Conservation (phyloP, 2,329 filamentous ascomycete species). For the Sporothrix schenckii region DNA sequence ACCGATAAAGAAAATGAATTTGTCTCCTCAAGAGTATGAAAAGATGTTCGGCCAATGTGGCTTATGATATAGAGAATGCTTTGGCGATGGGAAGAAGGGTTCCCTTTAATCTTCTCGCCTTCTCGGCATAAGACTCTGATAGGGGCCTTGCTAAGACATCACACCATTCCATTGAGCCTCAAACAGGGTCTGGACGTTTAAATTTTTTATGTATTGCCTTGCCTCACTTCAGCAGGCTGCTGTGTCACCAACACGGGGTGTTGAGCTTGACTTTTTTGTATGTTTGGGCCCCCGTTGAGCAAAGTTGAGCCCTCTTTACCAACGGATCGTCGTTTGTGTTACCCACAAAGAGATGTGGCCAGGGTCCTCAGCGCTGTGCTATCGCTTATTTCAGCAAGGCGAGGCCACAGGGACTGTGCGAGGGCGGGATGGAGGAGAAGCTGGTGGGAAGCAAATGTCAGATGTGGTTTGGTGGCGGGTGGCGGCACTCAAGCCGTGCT, state of each 20-base stretch:
- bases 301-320: neutral
- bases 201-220: neutral
- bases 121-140: neutral
- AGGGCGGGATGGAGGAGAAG: neutral
- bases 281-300: neutral
- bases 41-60: neutral
- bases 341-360: neutral
- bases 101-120: neutral
- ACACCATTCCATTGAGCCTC: neutral
- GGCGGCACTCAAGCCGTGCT: neutral
- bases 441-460: neutral
- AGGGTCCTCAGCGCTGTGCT: neutral
- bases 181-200: neutral
- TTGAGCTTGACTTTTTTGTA: neutral
- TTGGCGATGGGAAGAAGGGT: neutral
- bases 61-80: neutral
- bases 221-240: neutral
- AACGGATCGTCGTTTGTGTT: neutral
- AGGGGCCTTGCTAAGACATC: neutral
- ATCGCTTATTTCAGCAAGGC: neutral
- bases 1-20: neutral
- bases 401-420: neutral
- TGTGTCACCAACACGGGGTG: conserved; percentile 9
- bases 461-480: neutral
- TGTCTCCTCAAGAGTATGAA: neutral